Base-by-base conservation (phyloP, 2,329 filamentous ascomycete species). In the Albophoma yamanashiensis region DNA sequence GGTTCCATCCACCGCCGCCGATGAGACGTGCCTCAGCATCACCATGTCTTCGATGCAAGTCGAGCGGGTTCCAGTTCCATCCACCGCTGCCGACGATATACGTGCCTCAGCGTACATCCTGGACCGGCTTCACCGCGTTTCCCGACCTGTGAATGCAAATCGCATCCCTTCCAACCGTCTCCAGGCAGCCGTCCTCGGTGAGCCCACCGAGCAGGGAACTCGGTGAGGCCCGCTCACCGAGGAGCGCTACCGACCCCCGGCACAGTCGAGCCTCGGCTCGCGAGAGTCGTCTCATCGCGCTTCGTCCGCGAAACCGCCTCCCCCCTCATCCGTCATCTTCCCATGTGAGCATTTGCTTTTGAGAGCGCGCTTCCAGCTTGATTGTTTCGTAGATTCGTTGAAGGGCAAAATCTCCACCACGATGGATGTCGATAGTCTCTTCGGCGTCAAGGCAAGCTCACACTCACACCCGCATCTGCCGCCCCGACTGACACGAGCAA, bases 341-440 rank as follows among this genome's bases (percentile, higher is more conserved):
- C 45, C 8, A 20, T 20, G 14, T 20, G 14, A 27, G 20, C 27
- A 31, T 52, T n/a, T 31, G 5, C 27, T 31, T 7, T 34, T 15
- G 8, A 52, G 15, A 12, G 47, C 15, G 47, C 17, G 27, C 17
- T 52, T 8, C 27, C 47, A 52, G 14, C 1, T 34, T 9, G 17
- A 53, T 53, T n/a, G 17, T 2, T 2, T n/a, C 27, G 27, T n/a
- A 34, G 15, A n/a, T 20, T 14, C 1, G 15, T 12, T 53, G 17
- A 53, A 34, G 12, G 8, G 40, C 52, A 39, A 22, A 72, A 12
- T 36, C 27, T n/a, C 5, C 12, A 52, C 17, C 17, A 17, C 61
- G 59, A 85, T 86, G 83, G 82, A 86, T 67, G 67, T 77, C 14
- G 72, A 77, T 64, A 79, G 64, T 62, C 75, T 87, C 43, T 86